phyloP scores from a whole-genome alignment of 495 filamentous ascomycete genomes.

The Bacidia rubella region DNA sequence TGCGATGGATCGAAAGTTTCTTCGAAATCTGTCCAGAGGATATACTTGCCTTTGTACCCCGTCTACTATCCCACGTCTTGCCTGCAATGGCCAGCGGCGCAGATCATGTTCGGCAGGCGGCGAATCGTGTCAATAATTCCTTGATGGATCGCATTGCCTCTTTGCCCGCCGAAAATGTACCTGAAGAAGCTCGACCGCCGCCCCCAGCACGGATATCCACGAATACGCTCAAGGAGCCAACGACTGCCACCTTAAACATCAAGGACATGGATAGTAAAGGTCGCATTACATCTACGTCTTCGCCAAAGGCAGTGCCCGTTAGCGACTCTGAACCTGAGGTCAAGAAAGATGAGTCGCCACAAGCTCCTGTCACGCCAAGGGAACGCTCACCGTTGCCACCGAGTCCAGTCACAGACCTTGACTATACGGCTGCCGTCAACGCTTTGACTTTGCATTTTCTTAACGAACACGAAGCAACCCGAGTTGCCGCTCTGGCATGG shows the following conservation, averaged over 20 bases:
- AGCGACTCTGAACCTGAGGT: constrained; percentile 21
- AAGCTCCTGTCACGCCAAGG: constrained; percentile 34
- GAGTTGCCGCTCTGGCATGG: constrained; percentile 89
- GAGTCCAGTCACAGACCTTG: constrained; percentile 55
- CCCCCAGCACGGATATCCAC: constrained; percentile 27
- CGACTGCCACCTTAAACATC: constrained; percentile 22
- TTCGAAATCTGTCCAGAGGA: constrained; percentile 96
- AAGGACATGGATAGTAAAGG: constrained; percentile 28
- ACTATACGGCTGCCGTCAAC: constrained; percentile 94
- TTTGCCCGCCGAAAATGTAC: constrained; percentile 58
- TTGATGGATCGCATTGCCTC: constrained; percentile 86
- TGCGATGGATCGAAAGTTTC: constrained; percentile 92
- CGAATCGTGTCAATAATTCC: constrained; percentile 75
- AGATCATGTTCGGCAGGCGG: constrained; percentile 76
- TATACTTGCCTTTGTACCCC: constrained; percentile 88
- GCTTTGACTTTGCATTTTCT: constrained; percentile 89
- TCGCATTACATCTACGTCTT: constrained; percentile 40
- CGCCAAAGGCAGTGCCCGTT: constrained; percentile 31
- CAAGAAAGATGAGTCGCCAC: constrained; percentile 21
- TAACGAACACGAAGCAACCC: constrained; percentile 91
- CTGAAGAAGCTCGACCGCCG: constrained; percentile 26
- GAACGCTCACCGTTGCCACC: constrained; percentile 33
- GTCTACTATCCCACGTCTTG: constrained; percentile 78
- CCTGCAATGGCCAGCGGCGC: constrained; percentile 89
- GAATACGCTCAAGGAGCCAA: constrained; percentile 31